Percentiles rank a stretch among this genome's conserved stretches.
Evolutionary conservation across 2,329 filamentous ascomycete species (phyloP).

Genomic region (Clonostachys rhizophaga): DNA sequence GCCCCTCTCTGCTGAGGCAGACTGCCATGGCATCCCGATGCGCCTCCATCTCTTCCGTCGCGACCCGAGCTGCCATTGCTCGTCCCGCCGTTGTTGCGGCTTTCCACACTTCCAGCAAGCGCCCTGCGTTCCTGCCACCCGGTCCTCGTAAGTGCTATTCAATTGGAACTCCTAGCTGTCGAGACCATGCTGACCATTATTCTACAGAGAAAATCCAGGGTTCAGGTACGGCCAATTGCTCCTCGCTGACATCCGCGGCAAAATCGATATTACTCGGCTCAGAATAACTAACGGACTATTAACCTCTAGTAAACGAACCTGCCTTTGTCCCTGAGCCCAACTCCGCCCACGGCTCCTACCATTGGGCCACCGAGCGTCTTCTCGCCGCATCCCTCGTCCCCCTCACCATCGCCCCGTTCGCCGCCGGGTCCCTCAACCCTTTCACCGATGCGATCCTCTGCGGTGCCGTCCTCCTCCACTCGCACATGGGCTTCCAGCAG

Average conservation of each 20-base stretch:
- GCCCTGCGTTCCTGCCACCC: conserved; percentile 78
- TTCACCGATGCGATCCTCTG: conserved; percentile 82
- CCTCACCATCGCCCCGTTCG: conserved; percentile 86
- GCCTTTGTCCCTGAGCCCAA: conserved; percentile 66
- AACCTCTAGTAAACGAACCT: conserved; percentile 73
- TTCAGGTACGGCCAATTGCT: conserved; percentile 50
- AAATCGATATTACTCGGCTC: neutral
- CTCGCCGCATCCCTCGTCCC: conserved; percentile 80
- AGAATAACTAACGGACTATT: conserved; percentile 4
- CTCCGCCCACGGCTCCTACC: conserved; percentile 88
- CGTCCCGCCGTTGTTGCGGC: conserved; percentile 46
- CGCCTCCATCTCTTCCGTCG: conserved; percentile 24
- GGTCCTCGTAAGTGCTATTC: conserved; percentile 62
- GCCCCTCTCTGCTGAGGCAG: conserved; percentile 51
- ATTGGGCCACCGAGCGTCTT: conserved; percentile 94
- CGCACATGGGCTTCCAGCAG: conserved; percentile 91
- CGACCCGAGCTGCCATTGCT: conserved; percentile 23
- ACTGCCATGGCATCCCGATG: conserved; percentile 33
- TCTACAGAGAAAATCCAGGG: conserved; percentile 67
- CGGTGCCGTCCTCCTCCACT: conserved; percentile 81
- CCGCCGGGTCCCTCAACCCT: conserved; percentile 86
- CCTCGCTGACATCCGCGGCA: neutral
- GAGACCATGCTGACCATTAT: conserved; percentile 32
- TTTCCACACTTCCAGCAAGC: conserved; percentile 79
- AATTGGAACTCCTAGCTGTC: neutral